phyloP scores from a whole-genome alignment of 345 rosid genomes.

The Mangifera indica region DNA sequence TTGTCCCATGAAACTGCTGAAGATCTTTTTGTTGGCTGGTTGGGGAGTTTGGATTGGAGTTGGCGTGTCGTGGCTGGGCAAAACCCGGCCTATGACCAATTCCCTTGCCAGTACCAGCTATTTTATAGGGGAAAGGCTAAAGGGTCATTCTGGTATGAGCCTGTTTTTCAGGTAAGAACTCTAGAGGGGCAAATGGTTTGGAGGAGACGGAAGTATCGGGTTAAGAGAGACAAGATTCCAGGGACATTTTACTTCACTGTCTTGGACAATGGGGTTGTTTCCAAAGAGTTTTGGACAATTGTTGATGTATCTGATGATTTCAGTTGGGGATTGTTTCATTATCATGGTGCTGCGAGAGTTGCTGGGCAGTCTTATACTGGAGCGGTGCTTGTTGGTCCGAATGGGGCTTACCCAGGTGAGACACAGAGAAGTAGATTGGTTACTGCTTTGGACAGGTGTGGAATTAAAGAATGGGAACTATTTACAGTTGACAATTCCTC shows the following conservation, averaged over 20 bases:
- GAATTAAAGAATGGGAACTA: constrained; percentile 87
- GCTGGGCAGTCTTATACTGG: constrained; percentile 94
- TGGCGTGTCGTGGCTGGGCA: constrained; percentile 96
- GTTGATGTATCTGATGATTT: constrained; percentile 80
- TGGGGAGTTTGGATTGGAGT: constrained; percentile 78
- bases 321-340: constrained; percentile 90
- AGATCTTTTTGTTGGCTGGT: constrained; percentile 91
- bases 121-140: constrained; percentile 90
- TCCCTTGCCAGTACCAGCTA: constrained; percentile 91
- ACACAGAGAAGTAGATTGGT: constrained; percentile 40
- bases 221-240: constrained; percentile 62
- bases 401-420: constrained; percentile 68
- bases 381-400: constrained; percentile 83
- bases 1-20: constrained; percentile 69
- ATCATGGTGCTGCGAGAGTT: constrained; percentile 83
- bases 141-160: constrained; percentile 93
- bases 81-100: constrained; percentile 94
- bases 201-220: constrained; percentile 87
- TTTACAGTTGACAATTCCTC: constrained; percentile 74
- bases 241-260: constrained; percentile 83
- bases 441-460: constrained; percentile 67
- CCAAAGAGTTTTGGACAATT: constrained; percentile 88
- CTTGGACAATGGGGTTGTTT: constrained; percentile 87
- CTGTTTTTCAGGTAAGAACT: constrained; percentile 79
- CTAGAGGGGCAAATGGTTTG: constrained; percentile 73